These are phyloP conservation scores for Eucalyptus pauciflora DNA, from an alignment of 345 rosid genomes.

Conservation along the genomic window DNA sequence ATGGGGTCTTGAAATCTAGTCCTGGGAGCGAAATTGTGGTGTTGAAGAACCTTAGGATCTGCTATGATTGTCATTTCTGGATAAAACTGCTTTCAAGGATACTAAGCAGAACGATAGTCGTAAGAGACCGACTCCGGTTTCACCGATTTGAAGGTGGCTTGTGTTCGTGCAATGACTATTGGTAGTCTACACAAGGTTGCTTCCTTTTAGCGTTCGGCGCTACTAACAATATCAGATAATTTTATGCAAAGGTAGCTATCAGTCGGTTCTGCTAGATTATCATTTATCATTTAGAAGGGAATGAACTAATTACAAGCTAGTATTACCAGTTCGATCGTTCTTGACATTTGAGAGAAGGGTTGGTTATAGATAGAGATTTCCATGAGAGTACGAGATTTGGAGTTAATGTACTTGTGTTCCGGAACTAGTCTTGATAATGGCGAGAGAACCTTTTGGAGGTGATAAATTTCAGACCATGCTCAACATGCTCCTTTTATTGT, in stretches of 20 bases:
- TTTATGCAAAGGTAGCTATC: background rate
- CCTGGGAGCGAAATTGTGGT: constrained; percentile 59
- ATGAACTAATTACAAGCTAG: background rate
- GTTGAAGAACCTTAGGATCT: constrained; percentile 69
- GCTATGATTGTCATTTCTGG: constrained; percentile 77
- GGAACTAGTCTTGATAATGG: background rate
- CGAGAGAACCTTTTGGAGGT: background rate
- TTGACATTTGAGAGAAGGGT: background rate
- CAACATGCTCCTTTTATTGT: background rate
- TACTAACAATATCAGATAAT: background rate
- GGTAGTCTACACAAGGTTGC: constrained; percentile 21
- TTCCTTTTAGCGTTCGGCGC: background rate
- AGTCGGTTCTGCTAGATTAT: background rate
- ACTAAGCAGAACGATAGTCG: constrained; percentile 44
- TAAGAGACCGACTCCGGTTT: constrained; percentile 75
- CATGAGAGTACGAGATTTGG: background rate
- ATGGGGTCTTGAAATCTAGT: constrained; percentile 55
- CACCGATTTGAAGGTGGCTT: constrained; percentile 69
- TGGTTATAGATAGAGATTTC: background rate
- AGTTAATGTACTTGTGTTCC: background rate
- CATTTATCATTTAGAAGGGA: background rate
- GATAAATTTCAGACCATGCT: background rate
- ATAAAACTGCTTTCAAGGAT: constrained; percentile 51
- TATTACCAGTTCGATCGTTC: background rate
- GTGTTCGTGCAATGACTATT: constrained; percentile 68